A percentile compares a stretch with the other conserved stretches of the same genome.
These are phyloP conservation scores for Thyridium curvatum DNA, from an alignment of 2,329 filamentous ascomycete species.

Conservation along the genomic window DNA sequence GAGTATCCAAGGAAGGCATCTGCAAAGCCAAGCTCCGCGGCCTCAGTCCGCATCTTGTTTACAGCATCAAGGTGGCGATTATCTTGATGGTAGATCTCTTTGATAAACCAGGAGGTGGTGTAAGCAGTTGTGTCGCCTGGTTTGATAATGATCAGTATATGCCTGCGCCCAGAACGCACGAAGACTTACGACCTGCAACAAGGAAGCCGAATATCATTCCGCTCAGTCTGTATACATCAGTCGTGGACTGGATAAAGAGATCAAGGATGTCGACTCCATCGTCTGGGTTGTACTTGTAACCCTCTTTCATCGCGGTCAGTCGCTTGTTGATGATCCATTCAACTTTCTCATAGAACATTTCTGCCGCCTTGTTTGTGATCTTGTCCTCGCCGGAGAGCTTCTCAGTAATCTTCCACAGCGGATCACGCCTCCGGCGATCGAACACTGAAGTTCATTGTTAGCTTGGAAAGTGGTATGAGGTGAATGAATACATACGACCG, in stretches of 20 bases:
- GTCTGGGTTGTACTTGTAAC: conserved; percentile 2
- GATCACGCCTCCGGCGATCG: conserved; percentile 2
- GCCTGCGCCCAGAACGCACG: neutral
- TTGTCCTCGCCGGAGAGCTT: conserved; percentile 1
- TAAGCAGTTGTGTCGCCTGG: conserved; percentile 3
- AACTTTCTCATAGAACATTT: conserved; percentile 1
- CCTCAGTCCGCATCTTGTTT: conserved; percentile 1
- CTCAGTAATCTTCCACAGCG: conserved; percentile 2
- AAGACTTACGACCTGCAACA: conserved; percentile 1
- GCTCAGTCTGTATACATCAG: neutral
- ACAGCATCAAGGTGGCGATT: conserved; percentile 1
- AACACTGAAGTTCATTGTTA: neutral
- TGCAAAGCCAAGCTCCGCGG: neutral
- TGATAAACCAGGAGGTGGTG: conserved; percentile 1
- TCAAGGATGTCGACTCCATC: conserved; percentile 1
- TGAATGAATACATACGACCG: neutral
- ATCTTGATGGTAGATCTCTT: conserved; percentile 2
- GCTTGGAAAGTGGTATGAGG: too few relatives aligned
- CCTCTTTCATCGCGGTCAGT: neutral
- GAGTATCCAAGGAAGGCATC: neutral
- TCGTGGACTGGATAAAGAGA: conserved; percentile 2
- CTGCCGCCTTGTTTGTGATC: neutral
- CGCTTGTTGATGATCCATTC: neutral
- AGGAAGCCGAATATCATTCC: conserved; percentile 2
- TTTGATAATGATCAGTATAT: too few relatives aligned